Percentiles rank a stretch among this genome's conserved stretches.
These are phyloP conservation scores for Drechslerella coelobrocha DNA, from an alignment of 2,329 filamentous ascomycete species.

Conservation along the genomic window DNA sequence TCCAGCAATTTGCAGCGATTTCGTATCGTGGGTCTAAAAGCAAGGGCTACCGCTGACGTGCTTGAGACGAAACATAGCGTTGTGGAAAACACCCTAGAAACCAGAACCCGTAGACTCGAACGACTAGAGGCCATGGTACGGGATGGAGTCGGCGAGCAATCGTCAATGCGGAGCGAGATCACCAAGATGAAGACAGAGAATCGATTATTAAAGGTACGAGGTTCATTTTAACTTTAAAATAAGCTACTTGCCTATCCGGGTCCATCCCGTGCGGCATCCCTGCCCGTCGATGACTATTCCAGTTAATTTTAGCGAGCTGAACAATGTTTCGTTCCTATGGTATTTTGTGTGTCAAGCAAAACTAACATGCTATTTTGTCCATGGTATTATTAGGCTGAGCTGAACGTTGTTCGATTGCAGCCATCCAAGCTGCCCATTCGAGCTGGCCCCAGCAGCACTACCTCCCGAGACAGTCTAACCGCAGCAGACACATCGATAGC, in stretches of 20 bases:
- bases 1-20: constrained; percentile 15
- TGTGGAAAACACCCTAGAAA: constrained; percentile 79
- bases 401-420: constrained; percentile 47
- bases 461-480: constrained; percentile 36
- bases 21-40: constrained; percentile 14
- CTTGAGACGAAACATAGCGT: constrained; percentile 47
- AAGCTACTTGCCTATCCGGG: constrained; percentile 1
- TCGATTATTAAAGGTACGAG: constrained; percentile 66
- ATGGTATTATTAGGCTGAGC: constrained; percentile 34
- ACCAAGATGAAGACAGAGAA: constrained; percentile 68
- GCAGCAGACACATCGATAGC: constrained; percentile 43
- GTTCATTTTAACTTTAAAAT: constrained; percentile 57
- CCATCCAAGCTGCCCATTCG: constrained; percentile 45
- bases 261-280: background rate
- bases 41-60: constrained; percentile 35
- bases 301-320: constrained; percentile 16
- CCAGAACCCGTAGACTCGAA: constrained; percentile 83
- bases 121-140: constrained; percentile 80
- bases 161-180: constrained; percentile 62
- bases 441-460: constrained; percentile 27
- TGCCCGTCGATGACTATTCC: background rate
- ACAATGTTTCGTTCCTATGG: background rate
- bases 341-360: constrained; percentile 9
- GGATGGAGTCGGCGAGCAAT: constrained; percentile 66
- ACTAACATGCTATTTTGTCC: constrained; percentile 10